phyloP scores from a whole-genome alignment of 305 asterid species.

The Solanum aculeatissimum region DNA sequence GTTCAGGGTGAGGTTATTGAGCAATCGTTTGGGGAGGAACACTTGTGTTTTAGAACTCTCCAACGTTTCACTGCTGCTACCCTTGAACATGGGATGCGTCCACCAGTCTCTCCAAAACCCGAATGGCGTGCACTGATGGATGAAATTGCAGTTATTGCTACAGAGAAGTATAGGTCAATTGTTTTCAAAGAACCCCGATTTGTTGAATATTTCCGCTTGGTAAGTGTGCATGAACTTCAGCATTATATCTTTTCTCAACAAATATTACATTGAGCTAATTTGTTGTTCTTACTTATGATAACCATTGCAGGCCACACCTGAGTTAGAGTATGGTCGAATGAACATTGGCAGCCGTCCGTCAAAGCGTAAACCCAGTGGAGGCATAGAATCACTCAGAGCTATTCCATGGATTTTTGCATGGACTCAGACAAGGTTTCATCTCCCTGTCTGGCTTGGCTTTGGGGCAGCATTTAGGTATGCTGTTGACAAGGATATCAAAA shows the following conservation, averaged over 20 bases:
- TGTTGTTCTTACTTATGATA: not conserved
- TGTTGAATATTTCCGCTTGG: conserved; percentile 53
- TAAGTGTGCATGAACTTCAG: conserved; percentile 2
- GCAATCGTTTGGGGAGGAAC: conserved; percentile 56
- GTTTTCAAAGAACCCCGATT: conserved; percentile 49
- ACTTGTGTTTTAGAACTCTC: conserved; percentile 43
- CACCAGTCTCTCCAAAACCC: conserved; percentile 38
- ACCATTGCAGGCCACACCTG: conserved; percentile 40
- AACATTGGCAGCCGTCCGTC: conserved; percentile 55
- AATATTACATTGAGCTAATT: not conserved
- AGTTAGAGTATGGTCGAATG: conserved; percentile 49
- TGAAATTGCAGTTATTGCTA: conserved; percentile 29
- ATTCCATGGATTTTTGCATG: conserved; percentile 57
- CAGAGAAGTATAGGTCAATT: conserved; percentile 36
- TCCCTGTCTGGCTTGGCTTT: conserved; percentile 53
- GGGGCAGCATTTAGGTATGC: conserved; percentile 44
- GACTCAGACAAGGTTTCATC: conserved; percentile 55
- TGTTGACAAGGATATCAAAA: conserved; percentile 29
- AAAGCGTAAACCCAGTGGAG: conserved; percentile 48
- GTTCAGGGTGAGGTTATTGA: conserved; percentile 55
- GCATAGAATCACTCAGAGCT: conserved; percentile 54
- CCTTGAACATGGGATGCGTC: conserved; percentile 50
- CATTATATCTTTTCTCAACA: not conserved
- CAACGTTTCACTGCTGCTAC: conserved; percentile 47
- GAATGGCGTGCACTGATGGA: conserved; percentile 54